Conservation (phyloP, 1,284 basidiomycete species). For the Marasmius oreades region DNA sequence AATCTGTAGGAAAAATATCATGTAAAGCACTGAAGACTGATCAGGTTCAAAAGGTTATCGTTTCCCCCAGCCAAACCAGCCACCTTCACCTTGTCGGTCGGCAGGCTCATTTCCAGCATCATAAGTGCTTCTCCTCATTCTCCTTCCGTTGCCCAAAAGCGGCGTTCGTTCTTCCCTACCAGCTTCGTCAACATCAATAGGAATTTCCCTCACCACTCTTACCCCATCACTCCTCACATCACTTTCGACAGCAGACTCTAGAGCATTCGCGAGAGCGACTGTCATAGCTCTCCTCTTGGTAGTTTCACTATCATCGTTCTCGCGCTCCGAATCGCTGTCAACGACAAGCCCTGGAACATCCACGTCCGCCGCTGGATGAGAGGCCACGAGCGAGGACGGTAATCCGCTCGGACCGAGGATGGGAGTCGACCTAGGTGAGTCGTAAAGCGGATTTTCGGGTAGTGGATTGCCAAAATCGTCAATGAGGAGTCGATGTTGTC, state of each 20-base stretch:
- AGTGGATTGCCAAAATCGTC: constrained; percentile 89
- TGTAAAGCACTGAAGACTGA: background rate
- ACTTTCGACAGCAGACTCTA: constrained; percentile 22
- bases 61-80: no score
- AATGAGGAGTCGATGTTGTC: constrained; percentile 74
- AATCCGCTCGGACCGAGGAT: background rate
- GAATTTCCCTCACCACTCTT: constrained; percentile 7
- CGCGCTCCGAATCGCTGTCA: constrained; percentile 20
- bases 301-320: constrained; percentile 20
- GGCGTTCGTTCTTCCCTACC: constrained; percentile 10
- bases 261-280: constrained; percentile 21
- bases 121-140: background rate
- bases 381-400: background rate
- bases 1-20: no score
- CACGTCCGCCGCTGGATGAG: constrained; percentile 12
- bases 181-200: constrained; percentile 6
- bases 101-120: background rate
- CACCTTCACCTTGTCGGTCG: background rate
- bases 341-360: constrained; percentile 23
- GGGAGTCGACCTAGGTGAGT: constrained; percentile 4
- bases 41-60: no score
- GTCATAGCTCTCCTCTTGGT: constrained; percentile 11
- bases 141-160: constrained; percentile 2
- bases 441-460: background rate
- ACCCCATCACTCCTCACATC: constrained; percentile 19